These are phyloP conservation scores for Lasiodiplodia hormozganensis DNA, from an alignment of 2,329 filamentous ascomycete genomes.

Conservation along the genomic window DNA sequence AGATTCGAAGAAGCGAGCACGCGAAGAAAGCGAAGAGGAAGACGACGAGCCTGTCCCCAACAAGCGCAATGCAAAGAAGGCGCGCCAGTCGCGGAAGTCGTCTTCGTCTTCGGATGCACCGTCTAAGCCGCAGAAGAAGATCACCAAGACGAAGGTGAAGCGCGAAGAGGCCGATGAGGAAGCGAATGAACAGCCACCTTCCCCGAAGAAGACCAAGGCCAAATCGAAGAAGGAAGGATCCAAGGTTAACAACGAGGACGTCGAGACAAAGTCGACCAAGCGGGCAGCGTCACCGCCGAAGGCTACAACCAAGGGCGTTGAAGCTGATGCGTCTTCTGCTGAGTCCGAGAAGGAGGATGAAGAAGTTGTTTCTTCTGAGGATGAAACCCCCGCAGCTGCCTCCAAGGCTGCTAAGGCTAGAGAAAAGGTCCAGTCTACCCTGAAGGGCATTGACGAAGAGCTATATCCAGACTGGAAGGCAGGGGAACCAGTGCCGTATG, in stretches of 20 bases:
- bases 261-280: background rate
- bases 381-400: slow-evolving; percentile 70
- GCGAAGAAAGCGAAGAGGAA: slow-evolving; percentile 23
- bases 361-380: slow-evolving; percentile 60
- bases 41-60: slow-evolving; percentile 48
- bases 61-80: slow-evolving; percentile 41
- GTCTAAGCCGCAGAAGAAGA: slow-evolving; percentile 31
- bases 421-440: slow-evolving; percentile 78
- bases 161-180: slow-evolving; percentile 30
- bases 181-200: slow-evolving; percentile 11
- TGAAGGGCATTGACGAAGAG: slow-evolving; percentile 73
- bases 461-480: slow-evolving; percentile 95
- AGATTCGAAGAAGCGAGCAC: slow-evolving; percentile 27
- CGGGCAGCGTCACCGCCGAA: slow-evolving; percentile 16
- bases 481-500: slow-evolving; percentile 89
- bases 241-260: background rate
- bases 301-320: background rate
- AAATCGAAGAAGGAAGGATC: slow-evolving; percentile 16
- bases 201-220: slow-evolving; percentile 27
- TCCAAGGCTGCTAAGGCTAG: slow-evolving; percentile 70
- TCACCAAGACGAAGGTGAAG: slow-evolving; percentile 33
- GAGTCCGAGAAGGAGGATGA: slow-evolving; percentile 44
- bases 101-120: slow-evolving; percentile 33
- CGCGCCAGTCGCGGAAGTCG: slow-evolving; percentile 22
- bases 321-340: slow-evolving; percentile 2